Base-by-base conservation (phyloP, 1,284 basidiomycete species). In the Phylloporus gajari region DNA sequence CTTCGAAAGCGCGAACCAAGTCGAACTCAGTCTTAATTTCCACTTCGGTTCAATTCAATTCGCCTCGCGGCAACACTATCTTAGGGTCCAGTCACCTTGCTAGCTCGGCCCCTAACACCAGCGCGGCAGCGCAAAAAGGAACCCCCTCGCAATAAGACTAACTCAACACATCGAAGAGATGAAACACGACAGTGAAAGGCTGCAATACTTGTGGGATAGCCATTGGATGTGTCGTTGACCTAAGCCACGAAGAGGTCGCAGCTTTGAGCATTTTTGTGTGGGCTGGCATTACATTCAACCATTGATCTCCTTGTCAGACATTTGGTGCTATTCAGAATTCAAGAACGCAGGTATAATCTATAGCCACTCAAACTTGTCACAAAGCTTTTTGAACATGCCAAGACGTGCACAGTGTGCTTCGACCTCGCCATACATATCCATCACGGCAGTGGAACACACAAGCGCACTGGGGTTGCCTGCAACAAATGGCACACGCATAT, bases 331-430 rank as follows among this genome's bases (percentile, higher is more conserved):
- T 75, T 88, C 91, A 0, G 91, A 82, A 6, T 84, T 90, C 25
- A 84, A 80, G 65, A 83, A 82, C 32, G 86, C 87, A 0, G 91
- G 87, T 83, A 91, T 79, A 95, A 94, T 74, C 78, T 95, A 40
- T 95, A 92, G 91, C 94, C 94, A 0, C 87, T 92, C 73, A 94
- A 95, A 77, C 85, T 94, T 61, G 92, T 94, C 72, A 91, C 92
- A 0, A 85, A 89, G 56, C 82, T 95, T 8, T 94, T 87, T 76
- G 80, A 85, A 23, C 79, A 86, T 15, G 85, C 90, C 1, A 80
- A 79, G 61, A 75, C 75, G 19, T 78, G 77, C 13, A 77, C 5
- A 0, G 11, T 53, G 19, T 75, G 77, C 2, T 82, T 90, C 68
- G 77, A 85, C 12, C 83, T 94, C 30, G 74, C 76, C 7, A 81